Base-by-base conservation (phyloP, 2,329 filamentous ascomycete species). In the Furcasterigmium sp. region DNA sequence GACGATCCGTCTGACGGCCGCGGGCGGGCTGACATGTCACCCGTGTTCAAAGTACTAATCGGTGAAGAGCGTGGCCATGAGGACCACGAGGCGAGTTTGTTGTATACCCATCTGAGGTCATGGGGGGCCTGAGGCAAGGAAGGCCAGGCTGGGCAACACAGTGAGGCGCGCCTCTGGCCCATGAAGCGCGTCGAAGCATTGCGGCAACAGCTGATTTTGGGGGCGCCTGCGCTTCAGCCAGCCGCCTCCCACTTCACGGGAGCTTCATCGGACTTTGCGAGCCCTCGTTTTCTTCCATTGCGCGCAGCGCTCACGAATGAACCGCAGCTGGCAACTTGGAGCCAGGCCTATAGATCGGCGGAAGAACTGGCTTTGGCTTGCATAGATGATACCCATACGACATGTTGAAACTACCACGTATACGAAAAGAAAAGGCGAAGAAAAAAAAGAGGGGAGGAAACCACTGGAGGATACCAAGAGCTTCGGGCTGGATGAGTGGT, bases 361-460 rank as follows among this genome's bases (percentile, higher is more conserved):
- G 29, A 35, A 29, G 39, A 14, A 41, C 11, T 35, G 29, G 39
- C 15, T 41, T 41, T 32, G 30, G 19, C 21, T 40, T 41, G 39
- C 39, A 32, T 32, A 38, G 32, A 43, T 43, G 41, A 37, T 37
- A 43, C 41, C 36, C 36, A 38, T 21, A 14, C 18, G 20, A 38
- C 20, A 20, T 38, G n/a, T 18, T 15, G 13, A 18, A 46, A 51
- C 41, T 44, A 49, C 20, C 42, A 44, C 39, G 41, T 42, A 46
- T 43, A 50, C 41, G 20, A n/a, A 19, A 36, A 17, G 43, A 42
- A 49, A 51, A 49, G 49, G 21, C 46, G 45, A 37, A 44, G 49
- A 50, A 50, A 50, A 38, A 21, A 18, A 15, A 39, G 28, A 43
- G 47, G 44, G 35, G 42, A 28, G 44, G 42, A 42, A 29, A 47